Evolutionary conservation across 257 asterid genomes (phyloP).

Genomic region (Parsonsia alboflavescens): DNA sequence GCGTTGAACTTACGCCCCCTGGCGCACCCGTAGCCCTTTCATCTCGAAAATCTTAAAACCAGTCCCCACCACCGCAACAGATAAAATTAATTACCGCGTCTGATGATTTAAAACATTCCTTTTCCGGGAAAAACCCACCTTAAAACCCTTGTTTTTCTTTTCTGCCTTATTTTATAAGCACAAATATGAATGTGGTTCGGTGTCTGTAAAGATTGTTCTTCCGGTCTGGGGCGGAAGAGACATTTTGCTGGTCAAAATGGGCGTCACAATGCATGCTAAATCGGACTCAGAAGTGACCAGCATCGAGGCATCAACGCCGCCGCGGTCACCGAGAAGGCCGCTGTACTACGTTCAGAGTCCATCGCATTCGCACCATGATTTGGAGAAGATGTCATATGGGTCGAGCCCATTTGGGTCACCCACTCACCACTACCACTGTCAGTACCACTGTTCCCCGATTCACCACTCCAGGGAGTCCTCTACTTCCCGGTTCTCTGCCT

Average conservation of each 20-base stretch:
- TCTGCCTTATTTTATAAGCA: background rate
- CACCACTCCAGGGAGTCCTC: constrained; percentile 96
- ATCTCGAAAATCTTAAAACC: constrained; percentile 5
- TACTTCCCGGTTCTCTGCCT: constrained; percentile 71
- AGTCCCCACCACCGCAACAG: background rate
- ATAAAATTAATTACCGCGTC: constrained; percentile 6
- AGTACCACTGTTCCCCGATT: constrained; percentile 84
- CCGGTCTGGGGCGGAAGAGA: background rate
- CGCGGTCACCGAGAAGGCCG: constrained; percentile 78
- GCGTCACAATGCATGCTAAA: constrained; percentile 65
- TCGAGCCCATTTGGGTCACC: constrained; percentile 91
- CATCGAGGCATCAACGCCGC: constrained; percentile 72
- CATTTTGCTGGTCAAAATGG: constrained; percentile 21
- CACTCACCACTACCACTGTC: constrained; percentile 45
- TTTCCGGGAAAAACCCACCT: constrained; percentile 10
- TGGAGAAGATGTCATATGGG: constrained; percentile 77
- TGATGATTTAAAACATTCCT: constrained; percentile 12
- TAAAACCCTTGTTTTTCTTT: background rate
- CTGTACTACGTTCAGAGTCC: constrained; percentile 94
- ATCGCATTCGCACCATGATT: constrained; percentile 58
- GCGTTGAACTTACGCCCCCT: constrained; percentile 8
- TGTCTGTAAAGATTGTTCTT: background rate
- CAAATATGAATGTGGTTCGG: background rate
- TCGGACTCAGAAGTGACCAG: constrained; percentile 90
- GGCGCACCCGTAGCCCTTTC: constrained; percentile 3